Evolutionary conservation across 1,139 yeast genomes (phyloP).

Genomic region (Sugiyamaella grinbergsii): DNA sequence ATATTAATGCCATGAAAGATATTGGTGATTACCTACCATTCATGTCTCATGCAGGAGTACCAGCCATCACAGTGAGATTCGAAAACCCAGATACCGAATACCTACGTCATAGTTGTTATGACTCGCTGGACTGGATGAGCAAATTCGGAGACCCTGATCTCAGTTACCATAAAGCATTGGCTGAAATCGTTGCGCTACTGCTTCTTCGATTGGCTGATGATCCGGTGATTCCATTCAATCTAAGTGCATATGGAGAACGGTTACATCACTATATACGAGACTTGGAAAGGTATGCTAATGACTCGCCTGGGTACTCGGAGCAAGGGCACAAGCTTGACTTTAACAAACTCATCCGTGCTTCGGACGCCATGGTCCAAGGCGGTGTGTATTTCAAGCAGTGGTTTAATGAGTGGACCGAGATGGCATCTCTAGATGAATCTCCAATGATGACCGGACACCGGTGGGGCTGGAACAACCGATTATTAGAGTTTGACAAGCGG

Average conservation of each 20-base stretch:
- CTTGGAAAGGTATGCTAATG: conserved; percentile 49
- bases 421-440: conserved; percentile 56
- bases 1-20: conserved; percentile 25
- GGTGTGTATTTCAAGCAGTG: conserved; percentile 47
- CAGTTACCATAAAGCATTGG: conserved; percentile 58
- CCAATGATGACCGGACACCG: conserved; percentile 68
- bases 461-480: conserved; percentile 76
- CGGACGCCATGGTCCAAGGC: conserved; percentile 33
- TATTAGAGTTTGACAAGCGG: conserved; percentile 58
- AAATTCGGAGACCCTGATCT: conserved; percentile 57
- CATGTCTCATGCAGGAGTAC: conserved; percentile 63
- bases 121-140: conserved; percentile 61
- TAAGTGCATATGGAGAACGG: conserved; percentile 51
- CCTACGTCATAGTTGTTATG: conserved; percentile 67
- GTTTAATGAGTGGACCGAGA: conserved; percentile 57
- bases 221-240: conserved; percentile 74
- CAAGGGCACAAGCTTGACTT: conserved; percentile 27
- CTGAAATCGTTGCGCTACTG: conserved; percentile 58
- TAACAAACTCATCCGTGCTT: conserved; percentile 32
- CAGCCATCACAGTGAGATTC: conserved; percentile 63
- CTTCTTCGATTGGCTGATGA: conserved; percentile 63
- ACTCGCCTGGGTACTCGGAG: conserved; percentile 7
- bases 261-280: conserved; percentile 53
- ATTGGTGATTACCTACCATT: conserved; percentile 71
- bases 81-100: conserved; percentile 38